Conservation (phyloP, 2,329 filamentous ascomycete genomes). For the Tolypocladium amazonense region DNA sequence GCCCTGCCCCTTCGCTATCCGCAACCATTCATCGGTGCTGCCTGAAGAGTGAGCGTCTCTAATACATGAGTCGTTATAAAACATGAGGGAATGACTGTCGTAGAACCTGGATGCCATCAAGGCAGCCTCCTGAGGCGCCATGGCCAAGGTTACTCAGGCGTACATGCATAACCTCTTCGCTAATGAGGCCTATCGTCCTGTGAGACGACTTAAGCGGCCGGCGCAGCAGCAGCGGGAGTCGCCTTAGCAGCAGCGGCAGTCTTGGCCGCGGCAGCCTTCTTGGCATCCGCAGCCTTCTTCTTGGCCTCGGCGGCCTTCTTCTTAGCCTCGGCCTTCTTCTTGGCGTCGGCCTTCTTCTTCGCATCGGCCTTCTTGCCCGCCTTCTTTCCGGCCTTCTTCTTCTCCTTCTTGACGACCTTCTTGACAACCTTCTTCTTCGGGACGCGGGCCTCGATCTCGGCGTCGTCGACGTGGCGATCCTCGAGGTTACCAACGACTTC, state of each 20-base stretch:
- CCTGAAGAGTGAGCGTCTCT: neutral
- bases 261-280: neutral
- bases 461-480: neutral
- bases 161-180: neutral
- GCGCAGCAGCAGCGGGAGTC: neutral
- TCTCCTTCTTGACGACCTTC: neutral
- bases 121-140: neutral
- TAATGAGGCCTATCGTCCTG: neutral
- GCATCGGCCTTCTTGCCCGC: neutral
- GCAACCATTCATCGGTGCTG: neutral
- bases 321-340: neutral
- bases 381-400: neutral
- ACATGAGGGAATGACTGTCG: neutral
- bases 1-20: neutral
- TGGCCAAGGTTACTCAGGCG: neutral
- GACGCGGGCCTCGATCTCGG: neutral
- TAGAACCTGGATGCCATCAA: neutral
- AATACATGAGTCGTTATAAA: neutral
- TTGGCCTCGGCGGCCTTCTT: neutral
- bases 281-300: neutral
- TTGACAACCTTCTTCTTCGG: neutral
- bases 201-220: neutral
- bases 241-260: neutral
- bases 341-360: neutral
- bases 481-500: neutral